Conservation (phyloP, 495 filamentous ascomycete genomes). For the Immersiella caudata region DNA sequence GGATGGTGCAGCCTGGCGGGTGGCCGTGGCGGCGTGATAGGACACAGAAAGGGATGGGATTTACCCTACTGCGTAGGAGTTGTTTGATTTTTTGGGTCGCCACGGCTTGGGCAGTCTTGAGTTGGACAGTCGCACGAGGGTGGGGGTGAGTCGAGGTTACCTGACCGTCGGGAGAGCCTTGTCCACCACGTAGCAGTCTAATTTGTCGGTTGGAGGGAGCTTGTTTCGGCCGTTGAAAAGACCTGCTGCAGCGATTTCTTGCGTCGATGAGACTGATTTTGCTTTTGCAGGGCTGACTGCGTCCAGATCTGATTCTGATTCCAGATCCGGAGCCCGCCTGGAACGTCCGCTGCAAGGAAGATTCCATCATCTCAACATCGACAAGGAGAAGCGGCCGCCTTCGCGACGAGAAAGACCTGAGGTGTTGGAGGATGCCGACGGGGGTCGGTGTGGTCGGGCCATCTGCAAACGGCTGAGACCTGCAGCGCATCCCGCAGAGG, state of each 20-base stretch:
- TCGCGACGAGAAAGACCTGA: not conserved
- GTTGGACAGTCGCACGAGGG: not conserved
- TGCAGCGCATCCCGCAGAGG: not conserved
- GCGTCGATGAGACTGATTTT: too few species aligned
- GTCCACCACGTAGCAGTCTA: too few species aligned
- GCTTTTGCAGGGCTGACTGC: too few species aligned
- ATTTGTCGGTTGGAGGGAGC: too few species aligned
- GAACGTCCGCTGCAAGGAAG: not conserved
- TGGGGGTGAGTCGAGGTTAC: not conserved
- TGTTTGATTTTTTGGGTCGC: too few species aligned
- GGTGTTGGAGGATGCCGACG: not conserved
- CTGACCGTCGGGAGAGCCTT: not conserved
- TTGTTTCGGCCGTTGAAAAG: not conserved
- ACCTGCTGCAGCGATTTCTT: too few species aligned
- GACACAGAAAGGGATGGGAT: not conserved
- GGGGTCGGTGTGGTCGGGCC: not conserved
- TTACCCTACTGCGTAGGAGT: too few species aligned
- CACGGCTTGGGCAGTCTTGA: not conserved
- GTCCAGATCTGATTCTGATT: too few species aligned
- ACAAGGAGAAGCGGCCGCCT: not conserved
- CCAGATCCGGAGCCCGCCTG: not conserved
- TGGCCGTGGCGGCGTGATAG: not conserved
- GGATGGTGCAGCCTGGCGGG: not conserved
- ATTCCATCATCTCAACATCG: not conserved
- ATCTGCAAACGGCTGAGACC: not conserved